Conservation (phyloP, 2,329 filamentous ascomycete species). For the Ceratocystis diversiconidia region DNA sequence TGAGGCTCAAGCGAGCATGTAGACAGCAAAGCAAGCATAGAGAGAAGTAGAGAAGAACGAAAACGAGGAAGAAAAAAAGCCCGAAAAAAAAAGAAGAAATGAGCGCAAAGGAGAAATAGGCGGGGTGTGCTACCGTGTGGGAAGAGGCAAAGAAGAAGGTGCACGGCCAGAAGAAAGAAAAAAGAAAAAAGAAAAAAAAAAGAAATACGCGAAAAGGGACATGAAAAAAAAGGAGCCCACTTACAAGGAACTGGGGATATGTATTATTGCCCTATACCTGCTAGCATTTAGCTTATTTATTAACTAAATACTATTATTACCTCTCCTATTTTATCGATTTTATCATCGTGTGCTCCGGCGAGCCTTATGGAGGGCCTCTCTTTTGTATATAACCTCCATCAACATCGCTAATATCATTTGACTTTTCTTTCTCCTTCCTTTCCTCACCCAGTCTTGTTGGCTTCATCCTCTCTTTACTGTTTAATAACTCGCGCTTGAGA, state of each 20-base stretch:
- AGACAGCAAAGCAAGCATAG: background rate
- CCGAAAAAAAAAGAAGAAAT: background rate
- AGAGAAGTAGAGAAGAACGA: background rate
- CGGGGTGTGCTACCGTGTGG: background rate
- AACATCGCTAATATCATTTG: background rate
- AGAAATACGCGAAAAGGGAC: background rate
- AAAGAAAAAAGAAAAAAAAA: background rate
- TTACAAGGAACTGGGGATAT: background rate
- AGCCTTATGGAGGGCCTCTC: background rate
- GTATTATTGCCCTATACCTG: background rate
- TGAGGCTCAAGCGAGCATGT: background rate
- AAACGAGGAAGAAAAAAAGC: background rate
- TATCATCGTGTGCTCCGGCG: background rate
- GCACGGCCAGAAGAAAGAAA: background rate
- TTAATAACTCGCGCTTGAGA: slow-evolving; percentile 5
- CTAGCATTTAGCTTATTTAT: slow-evolving; percentile 2
- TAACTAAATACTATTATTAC: background rate
- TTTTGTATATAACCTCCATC: slow-evolving; percentile 4
- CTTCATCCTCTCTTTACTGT: slow-evolving; percentile 10
- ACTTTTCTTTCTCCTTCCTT: background rate
- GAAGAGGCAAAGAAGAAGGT: background rate
- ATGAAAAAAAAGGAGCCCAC: background rate
- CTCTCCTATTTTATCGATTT: background rate
- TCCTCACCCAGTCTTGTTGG: slow-evolving; percentile 16
- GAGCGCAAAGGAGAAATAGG: background rate